Percentiles rank a stretch among this genome's conserved stretches.
Conservation (phyloP, 495 filamentous ascomycete genomes). For the Aspergillus incahuasiensis region DNA sequence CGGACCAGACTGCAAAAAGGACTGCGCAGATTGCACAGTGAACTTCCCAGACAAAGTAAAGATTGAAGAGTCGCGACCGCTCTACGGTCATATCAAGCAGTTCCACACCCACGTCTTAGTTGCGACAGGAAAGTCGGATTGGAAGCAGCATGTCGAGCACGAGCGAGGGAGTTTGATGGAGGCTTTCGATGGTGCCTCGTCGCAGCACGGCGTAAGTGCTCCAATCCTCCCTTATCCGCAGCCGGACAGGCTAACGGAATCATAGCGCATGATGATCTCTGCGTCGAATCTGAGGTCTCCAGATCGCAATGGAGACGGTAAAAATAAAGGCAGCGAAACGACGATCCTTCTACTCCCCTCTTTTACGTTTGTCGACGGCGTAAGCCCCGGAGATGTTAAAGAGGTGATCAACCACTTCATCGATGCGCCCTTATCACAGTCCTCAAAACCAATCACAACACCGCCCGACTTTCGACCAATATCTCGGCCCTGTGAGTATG, state of each 20-base stretch:
- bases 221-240: not conserved
- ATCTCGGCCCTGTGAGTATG: slow-evolving; percentile 68
- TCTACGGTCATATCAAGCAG: slow-evolving; percentile 82
- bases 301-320: slow-evolving; percentile 34
- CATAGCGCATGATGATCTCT: slow-evolving; percentile 78
- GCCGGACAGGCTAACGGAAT: slow-evolving; percentile 7
- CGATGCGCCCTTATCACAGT: slow-evolving; percentile 59
- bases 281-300: slow-evolving; percentile 80
- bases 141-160: slow-evolving; percentile 77
- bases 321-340: slow-evolving; percentile 52
- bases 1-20: slow-evolving; percentile 78
- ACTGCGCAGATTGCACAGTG: slow-evolving; percentile 76
- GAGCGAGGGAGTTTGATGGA: slow-evolving; percentile 92
- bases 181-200: slow-evolving; percentile 60
- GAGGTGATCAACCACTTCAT: slow-evolving; percentile 65
- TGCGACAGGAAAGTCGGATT: slow-evolving; percentile 89
- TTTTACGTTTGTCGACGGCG: slow-evolving; percentile 77
- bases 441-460: slow-evolving; percentile 11
- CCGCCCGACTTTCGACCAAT: slow-evolving; percentile 22
- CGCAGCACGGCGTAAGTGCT: slow-evolving; percentile 66
- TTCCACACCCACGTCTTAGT: slow-evolving; percentile 85
- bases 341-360: slow-evolving; percentile 81
- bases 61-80: slow-evolving; percentile 65
- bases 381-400: slow-evolving; percentile 63
- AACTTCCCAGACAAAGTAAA: slow-evolving; percentile 67